Base-by-base conservation (phyloP, 2,329 filamentous ascomycete genomes). In the Hypoxylon sp. region DNA sequence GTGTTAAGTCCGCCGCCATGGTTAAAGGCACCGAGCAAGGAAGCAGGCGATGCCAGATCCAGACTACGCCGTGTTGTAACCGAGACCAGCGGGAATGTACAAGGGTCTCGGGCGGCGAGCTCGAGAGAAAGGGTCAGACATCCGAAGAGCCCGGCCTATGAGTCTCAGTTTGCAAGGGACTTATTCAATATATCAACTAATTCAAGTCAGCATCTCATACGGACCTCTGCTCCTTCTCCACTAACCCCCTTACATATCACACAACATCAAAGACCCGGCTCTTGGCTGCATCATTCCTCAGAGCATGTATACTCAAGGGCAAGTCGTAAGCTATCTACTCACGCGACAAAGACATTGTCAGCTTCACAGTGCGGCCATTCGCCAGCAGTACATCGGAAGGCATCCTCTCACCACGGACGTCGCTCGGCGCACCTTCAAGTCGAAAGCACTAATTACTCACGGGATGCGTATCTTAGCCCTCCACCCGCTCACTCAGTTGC, bases 1-100 rank as follows among this genome's bases (percentile, higher is more conserved):
- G 44, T 76, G 24, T 54, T 71, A 46, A 77, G 73, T 55, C 75
- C 76, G 15, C 75, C 76, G 5, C 52, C 67, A 51, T 79, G 76
- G 75, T 51, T 78, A n/a, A 76, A 65, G 48, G 63, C 63, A 29
- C 78, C 75, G 19, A 67, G 65, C 24, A 73, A 75, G 67, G 57
- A 67, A 70, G 67, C 71, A 61, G 72, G 71, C 17, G 58, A 74
- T 56, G 74, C 73, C 46, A 72, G 46, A 24, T 68, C 56, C 61
- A 69, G 66, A 51, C 65, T 77, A 15, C 73, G 68, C 5, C 75
- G 74, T 56, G 62, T 78, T 31, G 39, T 72, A 1, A 65, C 66
- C 1, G 68, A 56, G 11, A 70, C 47, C 27, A 66, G 71, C 11
- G 50, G 66, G 31, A 19, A 62, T 42, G 19, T 67, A 21, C 66